Base-by-base conservation (phyloP, 1,284 basidiomycete genomes). In the Ustilago curta region DNA sequence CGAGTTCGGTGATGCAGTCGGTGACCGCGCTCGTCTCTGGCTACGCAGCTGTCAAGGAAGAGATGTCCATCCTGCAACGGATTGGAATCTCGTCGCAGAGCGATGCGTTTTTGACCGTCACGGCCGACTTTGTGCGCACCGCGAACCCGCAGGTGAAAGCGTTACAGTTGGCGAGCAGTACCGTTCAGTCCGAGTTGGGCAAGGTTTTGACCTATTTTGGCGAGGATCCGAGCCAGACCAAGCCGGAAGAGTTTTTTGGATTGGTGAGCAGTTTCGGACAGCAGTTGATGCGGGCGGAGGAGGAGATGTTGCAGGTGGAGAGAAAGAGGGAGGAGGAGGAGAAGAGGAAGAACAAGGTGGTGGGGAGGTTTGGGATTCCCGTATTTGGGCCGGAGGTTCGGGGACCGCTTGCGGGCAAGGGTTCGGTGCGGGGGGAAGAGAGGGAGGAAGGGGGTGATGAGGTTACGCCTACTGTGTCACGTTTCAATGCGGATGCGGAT, bases 211-310 rank as follows among this genome's bases (percentile, higher is more conserved):
- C 31, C 47, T 80, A 78, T 63, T 80, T 72, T 51, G 77, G 78
- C 18, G 76, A 80, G 49, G 77, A 80, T 52, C 48, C 78, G 4
- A 51, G 49, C 25, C 58, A 74, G 56, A 73, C 76, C 7, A 81
- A 77, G 56, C 64, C 79, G 11, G 80, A 82, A 37, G 80, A 81
- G 25, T 82, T 82, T 43, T 82, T 82, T 57, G 65, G 61, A 2
- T 44, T 75, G 37, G 51, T 81, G 18, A 61, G 72, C 44, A 72
- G 68, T 32, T 82, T 82, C 23, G 80, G 79, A 2, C 80, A 82
- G 44, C 69, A 70, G 7, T 47, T 82, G 47, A 82, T 82, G 80
- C 63, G 79, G 3, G 80, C 80, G 0, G 80, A 82, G 43, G 80
- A 78, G 23, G 80, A 82, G 18, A 77, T 72, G n/a, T 43, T 79